A percentile compares a stretch with the other conserved stretches of the same genome.
Evolutionary conservation across 345 rosid species (phyloP).

Genomic region (Populus ilicifolia): DNA sequence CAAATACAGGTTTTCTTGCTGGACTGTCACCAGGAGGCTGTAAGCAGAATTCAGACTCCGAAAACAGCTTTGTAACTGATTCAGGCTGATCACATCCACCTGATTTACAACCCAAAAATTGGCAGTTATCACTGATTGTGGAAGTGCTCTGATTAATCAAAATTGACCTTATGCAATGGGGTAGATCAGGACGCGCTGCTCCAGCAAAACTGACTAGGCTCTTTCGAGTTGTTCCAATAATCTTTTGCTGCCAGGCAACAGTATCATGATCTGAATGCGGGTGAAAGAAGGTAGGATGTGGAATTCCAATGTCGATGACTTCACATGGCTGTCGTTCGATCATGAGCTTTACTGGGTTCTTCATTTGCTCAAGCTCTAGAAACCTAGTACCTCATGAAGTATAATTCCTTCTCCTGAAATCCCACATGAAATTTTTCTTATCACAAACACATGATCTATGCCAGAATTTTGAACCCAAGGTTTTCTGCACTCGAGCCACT

Average conservation of each 20-base stretch:
- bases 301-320: constrained; percentile 65
- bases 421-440: constrained; percentile 81
- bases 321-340: constrained; percentile 91
- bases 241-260: constrained; percentile 57
- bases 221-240: constrained; percentile 39
- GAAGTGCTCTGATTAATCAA: constrained; percentile 60
- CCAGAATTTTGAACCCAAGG: constrained; percentile 58
- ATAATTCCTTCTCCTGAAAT: constrained; percentile 58
- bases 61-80: constrained; percentile 43
- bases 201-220: constrained; percentile 65
- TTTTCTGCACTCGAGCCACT: constrained; percentile 59
- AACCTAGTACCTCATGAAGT: constrained; percentile 70
- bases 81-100: constrained; percentile 59
- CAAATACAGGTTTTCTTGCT: constrained; percentile 73
- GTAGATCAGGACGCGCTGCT: constrained; percentile 50
- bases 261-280: constrained; percentile 67
- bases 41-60: constrained; percentile 72
- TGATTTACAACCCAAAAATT: constrained; percentile 43
- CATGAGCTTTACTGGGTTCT: constrained; percentile 72
- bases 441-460: constrained; percentile 80
- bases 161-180: constrained; percentile 52
- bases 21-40: constrained; percentile 91
- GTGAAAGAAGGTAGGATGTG: constrained; percentile 81
- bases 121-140: constrained; percentile 33
- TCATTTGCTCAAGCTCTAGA: constrained; percentile 64